A percentile compares a stretch with the other conserved stretches of the same genome.
Conservation (phyloP, 495 filamentous ascomycete species). For the Ascodesmis nigricans region DNA sequence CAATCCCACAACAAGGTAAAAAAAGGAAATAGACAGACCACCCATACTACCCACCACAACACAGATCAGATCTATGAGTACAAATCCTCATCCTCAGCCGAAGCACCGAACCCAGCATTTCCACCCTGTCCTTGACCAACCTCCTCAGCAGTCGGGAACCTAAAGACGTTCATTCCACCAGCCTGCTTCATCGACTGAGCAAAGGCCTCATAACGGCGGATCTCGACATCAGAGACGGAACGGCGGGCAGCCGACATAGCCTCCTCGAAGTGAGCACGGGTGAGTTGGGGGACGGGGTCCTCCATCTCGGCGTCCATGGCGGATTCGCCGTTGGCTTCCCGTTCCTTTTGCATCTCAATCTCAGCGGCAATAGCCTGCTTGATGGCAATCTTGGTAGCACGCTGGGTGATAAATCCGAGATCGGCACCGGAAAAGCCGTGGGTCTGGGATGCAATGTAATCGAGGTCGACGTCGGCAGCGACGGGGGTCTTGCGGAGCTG, state of each 20-base stretch:
- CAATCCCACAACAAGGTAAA: too few species aligned
- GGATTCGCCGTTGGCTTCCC: constrained; percentile 63
- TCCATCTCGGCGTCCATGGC: constrained; percentile 63
- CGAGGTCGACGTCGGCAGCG: constrained; percentile 60
- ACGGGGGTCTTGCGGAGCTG: constrained; percentile 98
- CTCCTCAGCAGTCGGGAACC: constrained; percentile 62
- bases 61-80: constrained; percentile 28
- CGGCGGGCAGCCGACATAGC: constrained; percentile 83
- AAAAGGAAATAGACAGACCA: too few species aligned
- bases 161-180: constrained; percentile 85
- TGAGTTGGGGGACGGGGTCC: constrained; percentile 91
- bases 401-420: constrained; percentile 96
- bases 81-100: constrained; percentile 72
- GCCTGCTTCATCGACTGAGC: constrained; percentile 97
- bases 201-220: constrained; percentile 93
- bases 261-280: constrained; percentile 89
- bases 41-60: too few species aligned
- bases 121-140: constrained; percentile 31
- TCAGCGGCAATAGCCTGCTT: constrained; percentile 84
- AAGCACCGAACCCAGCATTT: constrained; percentile 49
- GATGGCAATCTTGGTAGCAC: constrained; percentile 96
- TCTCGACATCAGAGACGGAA: constrained; percentile 90
- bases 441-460: constrained; percentile 87
- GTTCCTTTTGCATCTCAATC: constrained; percentile 70
- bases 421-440: constrained; percentile 99